Base-by-base conservation (phyloP, 2,329 filamentous ascomycete genomes). In the Calonectria pauciramosa region DNA sequence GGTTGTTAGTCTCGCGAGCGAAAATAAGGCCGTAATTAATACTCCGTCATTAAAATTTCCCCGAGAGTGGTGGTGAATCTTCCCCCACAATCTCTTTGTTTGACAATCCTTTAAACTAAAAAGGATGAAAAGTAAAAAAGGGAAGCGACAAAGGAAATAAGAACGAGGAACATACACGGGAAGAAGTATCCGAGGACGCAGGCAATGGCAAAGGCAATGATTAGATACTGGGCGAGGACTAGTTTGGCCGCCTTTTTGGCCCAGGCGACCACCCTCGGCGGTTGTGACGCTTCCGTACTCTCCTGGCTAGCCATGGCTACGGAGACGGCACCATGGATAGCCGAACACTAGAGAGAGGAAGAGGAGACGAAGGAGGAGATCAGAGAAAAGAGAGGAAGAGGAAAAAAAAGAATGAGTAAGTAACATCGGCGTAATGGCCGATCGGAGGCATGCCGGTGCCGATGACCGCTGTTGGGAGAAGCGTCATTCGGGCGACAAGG, bases 161-260 rank as follows among this genome's bases (percentile, higher is more conserved):
- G 28, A 34, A 49, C 67, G 32, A 52, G 10, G 51, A 81, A 81
- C 86, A 79, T 80, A 88, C 87, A 80, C 1, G 87, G 87, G 70
- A 86, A 88, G 38, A 83, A 83, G 54, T 87, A 87, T 2, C 83
- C 87, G 51, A 89, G 78, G 23, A 91, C 78, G 89, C 87, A 82
- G 85, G 86, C 84, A 85, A 91, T 75, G 1, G 86, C 90, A 78
- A 94, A 92, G 23, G 89, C 91, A 71, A 94, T 88, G 23, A 94
- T 86, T 71, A 94, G 89, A 90, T 92, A 94, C 85, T 94, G 92
- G 70, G 90, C 88, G 65, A 86, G 82, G 60, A 91, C 64, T 71
- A 90, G 83, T 74, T 75, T 74, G 64, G 68, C 68, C 14, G 75
- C 71, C 47, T 75, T 81, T 68, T 77, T 80, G 2, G 69, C 68